Evolutionary conservation across 2,329 filamentous ascomycete species (phyloP), one percentile per base, ranked within the genome.

Genomic region (Ceratocystis papillata): DNA sequence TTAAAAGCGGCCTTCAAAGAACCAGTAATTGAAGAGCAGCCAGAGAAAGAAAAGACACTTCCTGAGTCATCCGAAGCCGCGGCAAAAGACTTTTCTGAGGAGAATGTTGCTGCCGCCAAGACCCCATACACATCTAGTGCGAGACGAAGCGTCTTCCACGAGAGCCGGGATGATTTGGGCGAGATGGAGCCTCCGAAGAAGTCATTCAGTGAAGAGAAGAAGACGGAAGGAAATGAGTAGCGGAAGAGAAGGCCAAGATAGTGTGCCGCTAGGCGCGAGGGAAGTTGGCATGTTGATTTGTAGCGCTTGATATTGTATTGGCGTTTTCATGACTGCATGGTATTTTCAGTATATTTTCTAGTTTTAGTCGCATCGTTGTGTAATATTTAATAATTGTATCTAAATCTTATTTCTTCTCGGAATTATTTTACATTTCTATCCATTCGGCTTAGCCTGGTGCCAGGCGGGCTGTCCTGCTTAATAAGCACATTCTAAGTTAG

Each of bases 71-170:
- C 17, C 3, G 55, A 25, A 33, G n/a, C 28, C 5, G 25, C 25
- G 55, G 15, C 8, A 10, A 59, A 64, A 28, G 63, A 33, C 10
- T 22, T 20, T 5, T 50, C 48, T 10, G 5, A 7, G 7, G 59
- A 66, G 22, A 63, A 30, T 30, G 30, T 59, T 20, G 22, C 30
- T 10, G 41, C 20, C 3, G 41, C 28, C 50, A 66, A 48, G 44
- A n/a, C 53, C 12, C 20, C 57, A 66, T 65, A 68, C 55, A 28
- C 68, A 60, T 5, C 69, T 62, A 55, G 67, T 30, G 25, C 71
- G 61, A 69, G 75, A 68, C 71, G 70, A 69, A 76, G 75, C 44
- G 71, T 75, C 12, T 76, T 76, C 46, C 68, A 70, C 4, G 74
- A 75, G 70, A 74, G 71, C 22, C 67, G 68, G 50, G 74, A 75